These are phyloP conservation scores for Paramecium pentaurelia DNA, from an alignment of 73 alveolate species.

Conservation along the genomic window DNA sequence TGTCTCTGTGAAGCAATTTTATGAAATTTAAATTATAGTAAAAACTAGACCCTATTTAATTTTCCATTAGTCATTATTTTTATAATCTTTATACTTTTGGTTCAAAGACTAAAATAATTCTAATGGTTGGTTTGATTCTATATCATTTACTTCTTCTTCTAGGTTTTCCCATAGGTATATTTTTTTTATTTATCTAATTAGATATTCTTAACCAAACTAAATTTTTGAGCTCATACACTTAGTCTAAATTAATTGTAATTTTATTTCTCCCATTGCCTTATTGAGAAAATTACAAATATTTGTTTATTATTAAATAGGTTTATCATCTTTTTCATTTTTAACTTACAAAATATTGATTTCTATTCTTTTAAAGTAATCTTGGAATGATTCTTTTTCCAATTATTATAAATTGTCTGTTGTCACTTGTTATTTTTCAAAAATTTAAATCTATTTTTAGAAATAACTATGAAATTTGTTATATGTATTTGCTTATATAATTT, in stretches of 20 bases:
- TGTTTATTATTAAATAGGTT: too few species aligned
- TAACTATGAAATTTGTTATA: background rate
- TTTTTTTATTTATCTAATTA: background rate
- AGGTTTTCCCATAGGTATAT: background rate
- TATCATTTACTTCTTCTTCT: background rate
- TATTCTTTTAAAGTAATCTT: too few species aligned
- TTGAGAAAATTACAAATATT: background rate
- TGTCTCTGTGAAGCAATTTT: background rate
- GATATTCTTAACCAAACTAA: background rate
- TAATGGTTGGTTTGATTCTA: background rate
- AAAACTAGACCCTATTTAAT: background rate
- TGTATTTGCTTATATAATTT: too few species aligned
- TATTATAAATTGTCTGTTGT: too few species aligned
- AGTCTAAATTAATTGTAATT: too few species aligned
- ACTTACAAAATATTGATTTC: too few species aligned
- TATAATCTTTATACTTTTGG: background rate
- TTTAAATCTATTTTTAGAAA: too few species aligned
- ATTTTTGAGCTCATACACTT: background rate
- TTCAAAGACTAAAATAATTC: background rate
- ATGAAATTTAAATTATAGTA: background rate
- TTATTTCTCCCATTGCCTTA: too few species aligned
- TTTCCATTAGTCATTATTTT: background rate
- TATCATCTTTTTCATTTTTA: too few species aligned
- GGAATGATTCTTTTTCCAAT: too few species aligned
- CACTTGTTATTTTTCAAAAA: too few species aligned